Conservation (phyloP, 257 asterid genomes). For the Ballota nigra region DNA sequence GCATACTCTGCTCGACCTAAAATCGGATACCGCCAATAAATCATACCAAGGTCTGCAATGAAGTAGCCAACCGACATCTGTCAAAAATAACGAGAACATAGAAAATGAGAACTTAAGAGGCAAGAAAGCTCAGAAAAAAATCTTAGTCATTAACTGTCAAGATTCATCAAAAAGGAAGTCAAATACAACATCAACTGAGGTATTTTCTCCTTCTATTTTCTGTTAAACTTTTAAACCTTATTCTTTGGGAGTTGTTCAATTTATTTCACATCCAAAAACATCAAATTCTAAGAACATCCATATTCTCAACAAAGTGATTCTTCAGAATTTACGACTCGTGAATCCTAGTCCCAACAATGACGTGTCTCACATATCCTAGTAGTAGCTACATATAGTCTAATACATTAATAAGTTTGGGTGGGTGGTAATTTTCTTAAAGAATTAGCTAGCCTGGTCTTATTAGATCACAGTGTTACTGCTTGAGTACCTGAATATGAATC, state of each 20-base stretch:
- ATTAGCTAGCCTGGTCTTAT: not conserved
- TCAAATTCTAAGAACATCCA: not conserved
- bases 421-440: not conserved
- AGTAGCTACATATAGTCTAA: not conserved
- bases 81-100: too few species aligned
- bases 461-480: too few species aligned
- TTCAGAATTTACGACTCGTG: too few species aligned
- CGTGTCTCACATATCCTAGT: not conserved
- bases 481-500: not conserved
- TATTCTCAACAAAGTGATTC: not conserved
- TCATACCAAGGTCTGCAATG: too few species aligned
- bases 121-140: too few species aligned
- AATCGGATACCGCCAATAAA: too few species aligned
- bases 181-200: not conserved
- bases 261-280: not conserved
- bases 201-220: not conserved
- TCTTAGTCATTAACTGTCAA: too few species aligned
- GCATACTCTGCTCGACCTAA: too few species aligned
- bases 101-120: too few species aligned
- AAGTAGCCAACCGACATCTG: too few species aligned
- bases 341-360: not conserved
- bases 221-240: not conserved
- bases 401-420: not conserved
- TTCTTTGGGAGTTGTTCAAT: not conserved
- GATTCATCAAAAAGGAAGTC: too few species aligned